phyloP scores from a whole-genome alignment of 352 stramenopile species.

The Globisporangium nunn region DNA sequence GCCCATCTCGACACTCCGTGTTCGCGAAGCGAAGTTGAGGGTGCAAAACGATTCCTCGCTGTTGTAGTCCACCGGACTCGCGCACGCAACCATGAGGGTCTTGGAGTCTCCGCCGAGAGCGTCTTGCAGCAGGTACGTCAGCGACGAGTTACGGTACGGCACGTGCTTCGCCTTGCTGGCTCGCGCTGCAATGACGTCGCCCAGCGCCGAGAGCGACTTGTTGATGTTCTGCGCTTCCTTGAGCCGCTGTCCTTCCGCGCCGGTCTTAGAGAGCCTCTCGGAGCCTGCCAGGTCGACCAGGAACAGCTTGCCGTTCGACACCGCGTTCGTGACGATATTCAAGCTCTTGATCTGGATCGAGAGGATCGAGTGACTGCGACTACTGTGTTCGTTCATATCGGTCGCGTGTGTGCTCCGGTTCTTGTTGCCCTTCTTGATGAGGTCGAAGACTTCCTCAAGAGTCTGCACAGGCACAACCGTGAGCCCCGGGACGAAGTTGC shows the following conservation, averaged over 20 bases:
- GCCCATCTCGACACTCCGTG: conserved; percentile 86
- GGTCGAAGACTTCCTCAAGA: conserved; percentile 77
- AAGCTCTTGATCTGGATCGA: conserved; percentile 78
- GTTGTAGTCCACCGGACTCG: conserved; percentile 89
- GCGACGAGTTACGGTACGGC: conserved; percentile 92
- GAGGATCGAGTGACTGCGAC: conserved; percentile 84
- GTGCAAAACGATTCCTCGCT: conserved; percentile 90
- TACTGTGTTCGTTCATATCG: conserved; percentile 89
- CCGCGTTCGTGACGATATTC: conserved; percentile 69
- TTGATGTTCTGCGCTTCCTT: conserved; percentile 94
- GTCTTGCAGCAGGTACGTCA: conserved; percentile 93
- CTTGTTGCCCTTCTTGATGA: conserved; percentile 83
- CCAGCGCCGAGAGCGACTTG: conserved; percentile 92
- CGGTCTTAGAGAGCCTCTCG: conserved; percentile 87
- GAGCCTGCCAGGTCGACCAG: conserved; percentile 88
- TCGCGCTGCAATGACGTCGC: conserved; percentile 93
- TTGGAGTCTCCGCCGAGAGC: conserved; percentile 89
- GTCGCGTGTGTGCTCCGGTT: conserved; percentile 82
- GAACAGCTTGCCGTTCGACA: conserved; percentile 76
- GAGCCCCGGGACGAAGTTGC: conserved; percentile 81
- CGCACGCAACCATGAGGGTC: conserved; percentile 91
- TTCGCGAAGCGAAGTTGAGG: conserved; percentile 88
- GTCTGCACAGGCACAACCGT: conserved; percentile 68
- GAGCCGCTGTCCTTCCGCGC: conserved; percentile 74
- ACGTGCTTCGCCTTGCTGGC: conserved; percentile 89